These are phyloP conservation scores for Tolypocladium cylindrosporum DNA, from an alignment of 2,329 filamentous ascomycete genomes.

Conservation along the genomic window DNA sequence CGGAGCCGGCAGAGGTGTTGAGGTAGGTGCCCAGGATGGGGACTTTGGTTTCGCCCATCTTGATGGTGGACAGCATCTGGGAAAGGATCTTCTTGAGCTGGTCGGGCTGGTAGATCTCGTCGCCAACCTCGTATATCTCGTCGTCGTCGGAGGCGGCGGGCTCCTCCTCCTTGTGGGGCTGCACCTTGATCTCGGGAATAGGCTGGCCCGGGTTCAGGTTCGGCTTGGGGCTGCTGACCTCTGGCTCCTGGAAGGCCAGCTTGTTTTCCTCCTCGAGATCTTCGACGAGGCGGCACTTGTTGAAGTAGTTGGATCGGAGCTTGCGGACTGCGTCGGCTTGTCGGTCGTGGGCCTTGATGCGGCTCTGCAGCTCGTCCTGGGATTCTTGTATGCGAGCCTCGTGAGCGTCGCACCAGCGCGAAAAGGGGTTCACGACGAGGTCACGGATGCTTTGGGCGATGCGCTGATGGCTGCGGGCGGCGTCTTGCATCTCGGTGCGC, in stretches of 20 bases:
- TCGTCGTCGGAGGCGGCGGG: constrained; percentile 53
- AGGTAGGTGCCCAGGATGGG: constrained; percentile 90
- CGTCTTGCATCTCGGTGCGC: constrained; percentile 84
- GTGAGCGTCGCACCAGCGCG: constrained; percentile 93
- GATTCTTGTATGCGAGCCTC: constrained; percentile 84
- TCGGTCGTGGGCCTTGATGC: constrained; percentile 87
- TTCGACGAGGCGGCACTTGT: constrained; percentile 93
- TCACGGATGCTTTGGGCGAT: constrained; percentile 95
- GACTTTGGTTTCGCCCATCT: constrained; percentile 84
- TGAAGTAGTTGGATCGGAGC: constrained; percentile 92
- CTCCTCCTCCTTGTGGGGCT: constrained; percentile 52
- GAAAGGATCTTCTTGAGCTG: constrained; percentile 83
- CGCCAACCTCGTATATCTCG: constrained; percentile 80
- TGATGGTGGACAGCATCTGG: constrained; percentile 80
- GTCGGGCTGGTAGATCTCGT: constrained; percentile 74
- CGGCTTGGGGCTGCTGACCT: constrained; percentile 58
- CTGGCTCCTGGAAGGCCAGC: constrained; percentile 86
- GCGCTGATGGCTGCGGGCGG: constrained; percentile 81
- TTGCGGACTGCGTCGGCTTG: constrained; percentile 89
- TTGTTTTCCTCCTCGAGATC: constrained; percentile 98
- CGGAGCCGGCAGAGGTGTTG: constrained; percentile 83
- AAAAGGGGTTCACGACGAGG: constrained; percentile 87
- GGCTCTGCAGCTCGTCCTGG: constrained; percentile 83
- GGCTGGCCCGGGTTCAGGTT: constrained; percentile 33
- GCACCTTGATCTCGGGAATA: constrained; percentile 83